A percentile compares a stretch with the other conserved stretches of the same genome.
Evolutionary conservation across 1,139 yeast species (phyloP).

Genomic region (Debaryomycetaceae sp.): DNA sequence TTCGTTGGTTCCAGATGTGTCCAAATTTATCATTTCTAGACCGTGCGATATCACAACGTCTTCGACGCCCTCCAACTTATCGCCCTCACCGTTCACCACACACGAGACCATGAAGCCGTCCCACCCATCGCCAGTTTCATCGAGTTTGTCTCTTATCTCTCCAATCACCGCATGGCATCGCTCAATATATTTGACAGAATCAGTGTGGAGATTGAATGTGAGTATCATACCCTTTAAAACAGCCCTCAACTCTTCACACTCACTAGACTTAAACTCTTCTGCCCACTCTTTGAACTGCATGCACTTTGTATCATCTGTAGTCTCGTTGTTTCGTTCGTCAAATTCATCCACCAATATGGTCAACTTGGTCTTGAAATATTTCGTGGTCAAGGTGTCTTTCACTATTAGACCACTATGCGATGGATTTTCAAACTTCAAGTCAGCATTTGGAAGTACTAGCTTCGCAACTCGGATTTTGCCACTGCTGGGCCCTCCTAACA

Average conservation of each 20-base stretch:
- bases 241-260: conserved; percentile 34
- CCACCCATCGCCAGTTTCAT: conserved; percentile 13
- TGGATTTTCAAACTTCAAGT: conserved; percentile 8
- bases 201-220: conserved; percentile 24
- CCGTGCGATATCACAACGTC: conserved; percentile 28
- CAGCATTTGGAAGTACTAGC: conserved; percentile 13
- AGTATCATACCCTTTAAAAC: conserved; percentile 38
- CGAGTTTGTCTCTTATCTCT: conserved; percentile 13
- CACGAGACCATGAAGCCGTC: conserved; percentile 25
- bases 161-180: conserved; percentile 13
- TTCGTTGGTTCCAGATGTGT: conserved; percentile 22
- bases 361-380: conserved; percentile 28
- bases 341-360: conserved; percentile 39
- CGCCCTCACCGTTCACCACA: conserved; percentile 12
- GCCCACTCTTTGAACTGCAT: conserved; percentile 24
- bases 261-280: conserved; percentile 27
- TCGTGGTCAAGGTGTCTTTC: conserved; percentile 25
- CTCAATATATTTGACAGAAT: conserved; percentile 12
- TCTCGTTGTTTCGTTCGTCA: conserved; percentile 12
- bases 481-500: conserved; percentile 36
- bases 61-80: conserved; percentile 21
- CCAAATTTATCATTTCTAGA: conserved; percentile 27
- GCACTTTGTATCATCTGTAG: conserved; percentile 7
- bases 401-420: conserved; percentile 40
- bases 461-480: conserved; percentile 34